phyloP scores from a whole-genome alignment of 495 filamentous ascomycete species.

The Choiromyces venosus region DNA sequence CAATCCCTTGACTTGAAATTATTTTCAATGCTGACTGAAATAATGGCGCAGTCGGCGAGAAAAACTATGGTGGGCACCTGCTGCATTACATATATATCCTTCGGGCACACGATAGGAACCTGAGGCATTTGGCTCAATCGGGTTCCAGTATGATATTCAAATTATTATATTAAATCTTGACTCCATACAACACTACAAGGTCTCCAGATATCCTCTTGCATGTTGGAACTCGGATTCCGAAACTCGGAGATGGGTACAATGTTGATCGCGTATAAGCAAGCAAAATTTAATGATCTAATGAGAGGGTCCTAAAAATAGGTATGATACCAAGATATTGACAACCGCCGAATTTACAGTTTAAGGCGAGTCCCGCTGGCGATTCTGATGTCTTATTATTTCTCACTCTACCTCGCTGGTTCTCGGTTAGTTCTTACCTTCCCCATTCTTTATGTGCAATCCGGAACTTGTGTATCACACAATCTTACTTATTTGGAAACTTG shows the following conservation, averaged over 20 bases:
- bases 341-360: neutral
- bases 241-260: neutral
- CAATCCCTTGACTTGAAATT: neutral
- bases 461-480: neutral
- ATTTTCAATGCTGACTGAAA: neutral
- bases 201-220: neutral
- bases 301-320: neutral
- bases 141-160: neutral
- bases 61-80: neutral
- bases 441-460: neutral
- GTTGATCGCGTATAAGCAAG: neutral
- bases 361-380: neutral
- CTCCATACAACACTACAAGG: neutral
- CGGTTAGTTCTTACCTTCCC: neutral
- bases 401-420: neutral
- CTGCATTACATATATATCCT: neutral
- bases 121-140: neutral
- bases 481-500: neutral
- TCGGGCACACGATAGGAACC: neutral
- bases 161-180: neutral
- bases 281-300: neutral
- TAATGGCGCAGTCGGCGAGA: neutral
- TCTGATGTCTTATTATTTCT: neutral
- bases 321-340: neutral
- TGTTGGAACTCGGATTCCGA: neutral